Base-by-base conservation (phyloP, 139 green algal genomes). In the Yamagishiella unicocca region DNA sequence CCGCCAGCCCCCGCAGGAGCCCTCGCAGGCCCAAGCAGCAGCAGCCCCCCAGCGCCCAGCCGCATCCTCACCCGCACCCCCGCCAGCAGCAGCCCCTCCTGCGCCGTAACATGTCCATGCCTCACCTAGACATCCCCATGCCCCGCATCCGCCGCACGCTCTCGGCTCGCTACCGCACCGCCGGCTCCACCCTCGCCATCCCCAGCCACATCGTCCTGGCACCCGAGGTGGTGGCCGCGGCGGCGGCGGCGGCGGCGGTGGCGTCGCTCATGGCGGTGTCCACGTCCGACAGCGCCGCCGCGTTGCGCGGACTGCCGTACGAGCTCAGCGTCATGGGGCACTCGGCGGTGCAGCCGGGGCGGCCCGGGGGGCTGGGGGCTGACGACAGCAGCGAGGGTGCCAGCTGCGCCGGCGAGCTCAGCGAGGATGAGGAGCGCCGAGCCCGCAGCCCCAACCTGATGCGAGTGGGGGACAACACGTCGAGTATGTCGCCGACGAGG, bases 91-190 rank as follows among this genome's bases (percentile, higher is more conserved):
- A 58, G 50, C 12, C 12, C 50, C 12, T 12, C 50, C 7, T 80
- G 72, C 72, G 72, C 6, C 72, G 72, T 14, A 80, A 80, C 45
- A 42, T 64, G 29, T 80, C 72, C n/a, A 80, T 80, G 72, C 37
- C 72, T 10, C 43, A 64, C 14, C 43, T 80, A 10, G n/a, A 72
- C 6, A 40, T 43, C n/a, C 29, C 7, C 5, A 72, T 42, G 64
- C 64, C 29, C 64, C n/a, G 64, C n/a, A 10, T 43, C 7, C 64
- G 64, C 6, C 64, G 64, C n/a, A 42, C 31, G 6, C 5, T 72
- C n/a, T 72, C 64, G 6, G 64, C 64, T 5, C 72, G 45, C 27
- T 29, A 74, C 67, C 35, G 37, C 27, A 80, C 66, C 4, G 22
- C 31, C 31, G 62, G 62, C 2, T 33, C 33, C 31, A 4, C 33